Evolutionary conservation across 768 basidiomycete species (phyloP).

Genomic region (Pleurotus tuoliensis): DNA sequence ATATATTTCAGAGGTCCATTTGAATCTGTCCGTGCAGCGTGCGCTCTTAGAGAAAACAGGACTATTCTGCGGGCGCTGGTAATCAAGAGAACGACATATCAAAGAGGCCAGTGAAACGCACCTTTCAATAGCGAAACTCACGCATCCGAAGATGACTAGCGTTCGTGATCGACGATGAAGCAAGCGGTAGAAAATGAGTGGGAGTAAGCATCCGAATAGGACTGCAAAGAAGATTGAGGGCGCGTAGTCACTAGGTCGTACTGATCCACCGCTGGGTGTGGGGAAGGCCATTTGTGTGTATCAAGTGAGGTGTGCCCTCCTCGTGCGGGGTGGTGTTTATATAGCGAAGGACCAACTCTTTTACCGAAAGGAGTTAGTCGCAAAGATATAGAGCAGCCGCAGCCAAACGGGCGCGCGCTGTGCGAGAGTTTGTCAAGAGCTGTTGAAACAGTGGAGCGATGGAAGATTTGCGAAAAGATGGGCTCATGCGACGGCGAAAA

Average conservation of each 20-base stretch:
- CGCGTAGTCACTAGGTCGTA: constrained; percentile 34
- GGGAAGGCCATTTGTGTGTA: constrained; percentile 25
- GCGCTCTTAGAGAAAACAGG: constrained; percentile 27
- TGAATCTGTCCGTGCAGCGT: constrained; percentile 11
- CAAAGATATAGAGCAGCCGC: too few relatives aligned
- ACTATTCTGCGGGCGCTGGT: constrained; percentile 21
- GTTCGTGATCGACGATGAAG: constrained; percentile 30
- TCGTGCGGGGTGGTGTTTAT: too few relatives aligned
- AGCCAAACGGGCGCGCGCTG: too few relatives aligned
- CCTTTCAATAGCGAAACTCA: constrained; percentile 34
- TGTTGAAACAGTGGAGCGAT: too few relatives aligned
- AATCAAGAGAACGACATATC: background rate
- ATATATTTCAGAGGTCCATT: constrained; percentile 13
- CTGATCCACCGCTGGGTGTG: constrained; percentile 39
- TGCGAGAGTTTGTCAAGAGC: too few relatives aligned
- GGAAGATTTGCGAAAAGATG: too few relatives aligned
- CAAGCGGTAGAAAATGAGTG: constrained; percentile 31
- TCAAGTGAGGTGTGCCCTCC: too few relatives aligned
- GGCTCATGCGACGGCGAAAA: too few relatives aligned
- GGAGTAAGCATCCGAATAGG: constrained; percentile 33
- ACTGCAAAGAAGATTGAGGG: constrained; percentile 39
- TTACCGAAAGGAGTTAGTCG: too few relatives aligned
- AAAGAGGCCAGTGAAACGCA: constrained; percentile 10
- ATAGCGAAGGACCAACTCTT: too few relatives aligned
- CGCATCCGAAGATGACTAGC: constrained; percentile 28